Base-by-base conservation (phyloP, 2,329 filamentous ascomycete genomes). In the Diaporthe citrichinensis region DNA sequence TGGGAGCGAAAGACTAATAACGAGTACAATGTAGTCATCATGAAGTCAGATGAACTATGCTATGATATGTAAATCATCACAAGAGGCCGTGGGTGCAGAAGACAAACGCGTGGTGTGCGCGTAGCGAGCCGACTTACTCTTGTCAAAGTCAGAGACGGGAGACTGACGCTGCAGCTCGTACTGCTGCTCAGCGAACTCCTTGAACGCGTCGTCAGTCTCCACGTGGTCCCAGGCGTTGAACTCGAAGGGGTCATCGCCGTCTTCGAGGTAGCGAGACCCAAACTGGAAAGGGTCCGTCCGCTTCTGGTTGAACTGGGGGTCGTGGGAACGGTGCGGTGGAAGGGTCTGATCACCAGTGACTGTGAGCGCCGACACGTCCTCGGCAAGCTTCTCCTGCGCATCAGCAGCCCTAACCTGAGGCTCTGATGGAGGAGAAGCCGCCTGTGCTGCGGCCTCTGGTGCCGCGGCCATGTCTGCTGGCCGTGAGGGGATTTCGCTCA, bases 211-310 rank as follows among this genome's bases (percentile, higher is more conserved):
- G 86, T 98, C 96, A 83, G 95, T 95, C 85, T 96, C 93, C 82
- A 98, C 97, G 83, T 99, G 96, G 84, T 99, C 97, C 97, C 97
- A 99, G 51, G 97, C 97, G 84, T 99, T 99, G 91, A 97, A 98
- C 84, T 97, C 94, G 86, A 96, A 99, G 81, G 98, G 94, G 83
- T 98, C 90, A 86, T 98, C 96, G 82, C 92, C 91, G 83, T 96
- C 90, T 80, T 94, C 92, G 71, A 99, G 91, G 81, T 91, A 94
- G 76, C 96, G 94, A 65, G 94, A 97, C 77, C 97, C 97, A 84
- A 99, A 99, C 85, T 97, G 94, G 85, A 98, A 99, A 25, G 97
- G 97, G 82, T 98, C 95, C 82, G 87, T 94, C 80, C 95, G 91
- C 87, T 98, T 98, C 85, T 94, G 88, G 84, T 95, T 97, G 84